A percentile compares a stretch with the other conserved stretches of the same genome.
Conservation (phyloP, 2,329 filamentous ascomycete genomes). For the Zarea fungicola region DNA sequence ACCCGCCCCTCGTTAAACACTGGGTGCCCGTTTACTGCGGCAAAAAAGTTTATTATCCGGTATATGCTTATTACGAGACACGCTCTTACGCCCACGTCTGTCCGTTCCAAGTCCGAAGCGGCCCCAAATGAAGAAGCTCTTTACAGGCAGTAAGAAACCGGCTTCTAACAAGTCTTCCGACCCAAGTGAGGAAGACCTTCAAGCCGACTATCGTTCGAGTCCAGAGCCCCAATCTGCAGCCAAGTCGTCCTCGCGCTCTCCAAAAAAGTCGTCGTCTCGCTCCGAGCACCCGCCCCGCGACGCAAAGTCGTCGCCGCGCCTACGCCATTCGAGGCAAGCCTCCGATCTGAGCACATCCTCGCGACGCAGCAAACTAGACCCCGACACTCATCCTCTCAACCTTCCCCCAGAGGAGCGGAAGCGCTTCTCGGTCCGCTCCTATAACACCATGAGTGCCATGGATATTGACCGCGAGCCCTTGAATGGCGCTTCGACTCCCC, state of each 20-base stretch:
- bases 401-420: slow-evolving; percentile 84
- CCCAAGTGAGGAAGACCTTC: slow-evolving; percentile 33
- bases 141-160: slow-evolving; percentile 35
- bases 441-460: slow-evolving; percentile 59
- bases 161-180: slow-evolving; percentile 33
- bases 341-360: slow-evolving; percentile 42
- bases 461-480: slow-evolving; percentile 66
- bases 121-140: slow-evolving; percentile 50
- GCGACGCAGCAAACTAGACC: slow-evolving; percentile 53
- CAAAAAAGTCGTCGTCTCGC: slow-evolving; percentile 31
- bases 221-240: slow-evolving; percentile 33
- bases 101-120: slow-evolving; percentile 17
- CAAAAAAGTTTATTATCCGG: slow-evolving; percentile 13
- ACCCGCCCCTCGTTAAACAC: not conserved
- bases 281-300: slow-evolving; percentile 24
- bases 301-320: slow-evolving; percentile 31
- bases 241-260: slow-evolving; percentile 30
- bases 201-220: slow-evolving; percentile 30
- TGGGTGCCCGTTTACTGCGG: not conserved
- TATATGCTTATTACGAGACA: slow-evolving; percentile 11
- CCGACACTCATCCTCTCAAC: slow-evolving; percentile 81
- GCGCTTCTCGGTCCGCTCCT: slow-evolving; percentile 64
- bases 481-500: slow-evolving; percentile 49
- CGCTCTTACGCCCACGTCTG: slow-evolving; percentile 9
- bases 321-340: slow-evolving; percentile 43